These are phyloP conservation scores for Microthyrium microscopicum DNA, from an alignment of 2,329 filamentous ascomycete genomes.

Conservation along the genomic window DNA sequence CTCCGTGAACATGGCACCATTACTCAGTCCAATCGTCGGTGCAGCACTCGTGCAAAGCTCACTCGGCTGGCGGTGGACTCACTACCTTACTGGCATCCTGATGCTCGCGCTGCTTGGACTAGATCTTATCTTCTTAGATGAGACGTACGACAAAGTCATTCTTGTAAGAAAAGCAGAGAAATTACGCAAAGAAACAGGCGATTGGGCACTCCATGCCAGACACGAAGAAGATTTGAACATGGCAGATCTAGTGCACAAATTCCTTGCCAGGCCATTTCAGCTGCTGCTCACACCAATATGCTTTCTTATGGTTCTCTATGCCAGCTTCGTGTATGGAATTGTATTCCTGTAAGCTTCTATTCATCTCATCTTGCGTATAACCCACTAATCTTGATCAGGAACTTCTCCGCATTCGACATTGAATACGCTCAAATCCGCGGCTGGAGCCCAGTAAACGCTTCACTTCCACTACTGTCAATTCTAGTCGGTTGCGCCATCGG, in stretches of 20 bases:
- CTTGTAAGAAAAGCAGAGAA: conserved; percentile 44
- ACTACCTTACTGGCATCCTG: conserved; percentile 42
- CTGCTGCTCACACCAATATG: conserved; percentile 54
- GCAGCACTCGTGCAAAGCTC: conserved; percentile 31
- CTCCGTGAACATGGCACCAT: conserved; percentile 47
- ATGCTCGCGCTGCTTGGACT: conserved; percentile 38
- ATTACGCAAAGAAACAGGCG: conserved; percentile 44
- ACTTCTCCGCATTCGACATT: conserved; percentile 46
- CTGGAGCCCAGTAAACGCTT: conserved; percentile 40
- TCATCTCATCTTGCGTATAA: not conserved
- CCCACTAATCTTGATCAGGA: conserved; percentile 31
- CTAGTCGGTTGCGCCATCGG: conserved; percentile 44
- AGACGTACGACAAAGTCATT: conserved; percentile 45
- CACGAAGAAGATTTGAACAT: conserved; percentile 52
- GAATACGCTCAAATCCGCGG: conserved; percentile 46
- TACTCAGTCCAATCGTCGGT: conserved; percentile 38
- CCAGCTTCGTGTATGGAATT: conserved; percentile 50
- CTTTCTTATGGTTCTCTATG: conserved; percentile 53
- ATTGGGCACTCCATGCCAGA: conserved; percentile 51
- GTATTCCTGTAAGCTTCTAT: conserved; percentile 2
- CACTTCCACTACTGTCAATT: conserved; percentile 44
- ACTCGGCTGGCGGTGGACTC: conserved; percentile 30
- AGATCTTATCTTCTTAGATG: conserved; percentile 44
- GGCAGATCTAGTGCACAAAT: conserved; percentile 45
- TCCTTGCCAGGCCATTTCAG: conserved; percentile 49